These are phyloP conservation scores for Orbilia brochopaga DNA, from an alignment of 2,329 filamentous ascomycete species.

Conservation along the genomic window DNA sequence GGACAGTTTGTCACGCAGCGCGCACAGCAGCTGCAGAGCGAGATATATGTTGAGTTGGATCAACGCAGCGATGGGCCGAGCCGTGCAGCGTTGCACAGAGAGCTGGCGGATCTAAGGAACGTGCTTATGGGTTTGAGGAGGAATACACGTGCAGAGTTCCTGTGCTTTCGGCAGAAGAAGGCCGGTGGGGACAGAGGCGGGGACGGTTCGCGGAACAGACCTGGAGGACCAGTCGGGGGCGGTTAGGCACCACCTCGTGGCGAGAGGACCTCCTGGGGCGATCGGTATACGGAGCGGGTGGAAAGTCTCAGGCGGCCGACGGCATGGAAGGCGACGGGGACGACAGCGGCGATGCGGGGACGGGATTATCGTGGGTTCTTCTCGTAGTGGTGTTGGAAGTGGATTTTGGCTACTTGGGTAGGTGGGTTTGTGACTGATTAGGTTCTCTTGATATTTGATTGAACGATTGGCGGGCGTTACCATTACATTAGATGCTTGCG, in stretches of 20 bases:
- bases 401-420: not conserved
- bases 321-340: not conserved
- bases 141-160: conserved; percentile 79
- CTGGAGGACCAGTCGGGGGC: conserved; percentile 12
- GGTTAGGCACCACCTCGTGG: conserved; percentile 8
- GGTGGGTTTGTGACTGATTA: not conserved
- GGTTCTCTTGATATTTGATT: not conserved
- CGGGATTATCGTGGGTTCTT: not conserved
- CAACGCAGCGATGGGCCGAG: conserved; percentile 86
- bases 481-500: no score
- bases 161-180: conserved; percentile 55
- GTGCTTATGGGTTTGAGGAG: conserved; percentile 84
- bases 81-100: conserved; percentile 76
- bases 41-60: conserved; percentile 92
- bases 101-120: conserved; percentile 86
- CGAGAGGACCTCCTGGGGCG: not conserved
- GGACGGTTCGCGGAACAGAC: conserved; percentile 1
- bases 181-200: not conserved
- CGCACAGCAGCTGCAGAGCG: conserved; percentile 79
- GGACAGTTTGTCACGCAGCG: conserved; percentile 85
- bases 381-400: not conserved
- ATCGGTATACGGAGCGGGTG: not conserved
- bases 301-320: not conserved
- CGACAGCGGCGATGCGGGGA: not conserved
- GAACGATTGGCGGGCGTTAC: not conserved